Evolutionary conservation across 352 stramenopile genomes (phyloP).

Genomic region (Phytophthora pluvialis): DNA sequence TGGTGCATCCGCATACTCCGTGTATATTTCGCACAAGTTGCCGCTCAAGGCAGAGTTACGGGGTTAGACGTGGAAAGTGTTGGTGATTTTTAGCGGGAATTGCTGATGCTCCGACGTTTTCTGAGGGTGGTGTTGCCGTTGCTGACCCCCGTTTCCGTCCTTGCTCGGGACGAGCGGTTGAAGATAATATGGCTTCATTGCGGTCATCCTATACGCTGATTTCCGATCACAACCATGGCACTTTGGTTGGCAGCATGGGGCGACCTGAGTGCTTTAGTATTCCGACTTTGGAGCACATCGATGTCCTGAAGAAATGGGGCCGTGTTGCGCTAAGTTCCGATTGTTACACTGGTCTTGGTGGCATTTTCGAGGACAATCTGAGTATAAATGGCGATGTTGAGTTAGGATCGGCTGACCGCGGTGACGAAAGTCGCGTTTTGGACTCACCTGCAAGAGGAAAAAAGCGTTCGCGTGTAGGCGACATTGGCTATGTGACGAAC

Average conservation of each 20-base stretch:
- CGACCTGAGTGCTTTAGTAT: neutral
- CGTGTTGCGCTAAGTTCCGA: neutral
- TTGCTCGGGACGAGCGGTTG: neutral
- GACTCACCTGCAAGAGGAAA: neutral
- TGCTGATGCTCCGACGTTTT: too few relatives aligned
- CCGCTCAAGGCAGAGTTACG: too few relatives aligned
- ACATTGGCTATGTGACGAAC: neutral
- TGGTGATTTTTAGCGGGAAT: too few relatives aligned
- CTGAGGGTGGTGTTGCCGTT: too few relatives aligned
- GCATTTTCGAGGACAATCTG: constrained; percentile 6
- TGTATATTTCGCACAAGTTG: too few relatives aligned
- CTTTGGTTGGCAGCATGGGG: neutral
- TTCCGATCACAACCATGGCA: constrained; percentile 6
- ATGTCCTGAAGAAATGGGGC: neutral
- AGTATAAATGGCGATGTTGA: neutral
- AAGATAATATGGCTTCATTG: constrained; percentile 9
- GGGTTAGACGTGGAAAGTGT: too few relatives aligned
- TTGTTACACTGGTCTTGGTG: neutral
- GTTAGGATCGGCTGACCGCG: neutral
- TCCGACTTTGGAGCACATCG: neutral
- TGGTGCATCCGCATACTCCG: too few relatives aligned
- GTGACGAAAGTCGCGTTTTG: neutral
- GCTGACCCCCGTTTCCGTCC: neutral
- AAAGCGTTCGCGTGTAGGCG: neutral
- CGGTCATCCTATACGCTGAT: neutral